Evolutionary conservation across 352 stramenopile genomes (phyloP), one percentile per base, ranked within the genome.

Genomic region (Pythium phragmiticola): DNA sequence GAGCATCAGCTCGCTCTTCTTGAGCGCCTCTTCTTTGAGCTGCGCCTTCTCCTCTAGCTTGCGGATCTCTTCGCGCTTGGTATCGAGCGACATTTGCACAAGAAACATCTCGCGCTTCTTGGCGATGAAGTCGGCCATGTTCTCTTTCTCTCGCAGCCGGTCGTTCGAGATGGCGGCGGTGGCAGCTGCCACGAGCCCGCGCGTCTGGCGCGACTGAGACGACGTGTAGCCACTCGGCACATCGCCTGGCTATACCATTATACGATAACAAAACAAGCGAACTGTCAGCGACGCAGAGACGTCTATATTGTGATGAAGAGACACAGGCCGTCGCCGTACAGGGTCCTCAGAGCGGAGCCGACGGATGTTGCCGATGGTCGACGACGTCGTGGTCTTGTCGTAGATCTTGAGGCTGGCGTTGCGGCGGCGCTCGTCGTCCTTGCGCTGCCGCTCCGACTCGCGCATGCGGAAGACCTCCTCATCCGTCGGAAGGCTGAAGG

Each of bases 81-180:
- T 98, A 69, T 98, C 94, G 8, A 98, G 81, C 23, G 89, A 96
- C 89, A 98, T 98, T 60, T 95, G 94, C 19, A 98, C 89, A 1
- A 98, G 81, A 65, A 98, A 98, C 93, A 98, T 98, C 66, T 98
- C 94, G 12, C 92, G 83, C 75, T 98, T 98, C 80, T 98, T 98
- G 8, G 85, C 83, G 36, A 98, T 97, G 42, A 98, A 98, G 61
- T 98, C 93, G 5, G 87, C 68, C 90, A 98, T 98, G 69, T 94
- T 98, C 62, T 98, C 95, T 68, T 98, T 98, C 65, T 98, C 90
- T 33, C 90, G 88, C 21, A 95, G 78, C 3, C 92, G 78, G 47
- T 97, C 87, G 34, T 81, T 91, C 21, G 85, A 88, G 66, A 96
- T 93, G 16, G 82, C 84, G 2, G 84, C 81, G 0, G 87, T 95